Evolutionary conservation across 2,329 filamentous ascomycete genomes (phyloP), one percentile per base, ranked within the genome.

Genomic region (Trichoderma harzianum): DNA sequence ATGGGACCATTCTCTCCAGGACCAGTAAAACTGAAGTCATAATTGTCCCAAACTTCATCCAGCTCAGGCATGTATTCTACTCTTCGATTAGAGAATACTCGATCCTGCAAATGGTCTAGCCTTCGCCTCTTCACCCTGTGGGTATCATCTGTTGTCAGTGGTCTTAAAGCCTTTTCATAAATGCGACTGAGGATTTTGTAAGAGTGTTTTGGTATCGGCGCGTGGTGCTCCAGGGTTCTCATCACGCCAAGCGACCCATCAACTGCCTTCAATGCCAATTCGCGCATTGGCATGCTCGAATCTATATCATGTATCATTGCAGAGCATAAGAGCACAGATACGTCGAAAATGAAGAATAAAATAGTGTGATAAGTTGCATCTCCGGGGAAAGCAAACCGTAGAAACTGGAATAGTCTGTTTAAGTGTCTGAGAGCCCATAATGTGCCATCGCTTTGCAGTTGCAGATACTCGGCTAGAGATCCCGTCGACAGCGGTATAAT

Each of bases 271-370:
- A 84, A 74, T 18, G 85, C 79, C 18, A 84, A 80, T 2, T 82
- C 78, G 14, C 83, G 82, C 14, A 79, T 80, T 5, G 82, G 81
- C 3, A 87, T 78, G 14, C 76, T 79, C 21, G 76, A 74, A 34
- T 83, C 79, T n/a, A 78, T 76, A 71, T 88, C 86, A 72, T 88
- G 86, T 5, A 87, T 80, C 7, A 88, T 78, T 3, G 85, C 83
- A 0, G 86, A 87, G 77, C 84, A 87, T 5, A 87, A 76, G 21
- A 86, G 79, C 0, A 86, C 84, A 0, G 85, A 82, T 0, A 84
- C 86, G 72, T 88, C 85, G 61, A 88, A 88, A 36, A 87, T 83
- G 57, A 81, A 80, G 70, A 87, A 88, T 0, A 85, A 78, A 7
- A 85, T 82, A 66, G 85, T 82, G 73, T 87, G 84, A 55, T 86